Evolutionary conservation across 257 asterid genomes (phyloP).

Genomic region (Echites panduratus): DNA sequence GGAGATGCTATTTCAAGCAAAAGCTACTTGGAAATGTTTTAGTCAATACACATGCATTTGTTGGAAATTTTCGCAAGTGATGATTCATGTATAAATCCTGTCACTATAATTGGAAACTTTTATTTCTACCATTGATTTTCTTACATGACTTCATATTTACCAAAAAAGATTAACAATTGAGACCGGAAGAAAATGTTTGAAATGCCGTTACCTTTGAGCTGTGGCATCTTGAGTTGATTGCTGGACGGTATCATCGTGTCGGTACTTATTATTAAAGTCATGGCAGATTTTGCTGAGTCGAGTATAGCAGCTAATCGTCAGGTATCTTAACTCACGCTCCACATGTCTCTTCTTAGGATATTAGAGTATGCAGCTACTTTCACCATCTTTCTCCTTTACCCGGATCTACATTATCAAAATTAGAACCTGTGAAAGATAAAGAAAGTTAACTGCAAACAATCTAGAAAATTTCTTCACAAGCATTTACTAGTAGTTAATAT

Average conservation of each 20-base stretch:
- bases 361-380: no score
- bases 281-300: constrained; percentile 85
- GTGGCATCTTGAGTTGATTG: constrained; percentile 71
- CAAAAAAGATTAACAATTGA: background rate
- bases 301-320: constrained; percentile 79
- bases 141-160: no score
- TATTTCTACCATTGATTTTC: no score
- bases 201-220: constrained; percentile 59
- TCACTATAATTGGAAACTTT: background rate
- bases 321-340: constrained; percentile 25
- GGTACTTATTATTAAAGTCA: constrained; percentile 55
- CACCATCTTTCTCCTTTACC: no score
- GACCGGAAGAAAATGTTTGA: constrained; percentile 10
- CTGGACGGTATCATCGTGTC: constrained; percentile 69
- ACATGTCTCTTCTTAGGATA: background rate
- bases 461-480: background rate
- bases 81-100: background rate
- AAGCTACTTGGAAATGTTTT: background rate
- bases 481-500: background rate
- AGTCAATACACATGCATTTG: background rate
- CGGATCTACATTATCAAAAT: background rate
- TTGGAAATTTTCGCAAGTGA: background rate
- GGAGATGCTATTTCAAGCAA: background rate
- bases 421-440: background rate
- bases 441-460: background rate